Evolutionary conservation across 202 grass and related monocot genomes (phyloP), one percentile per base, ranked within the genome.

Genomic region (Schoenoplectus triqueter): DNA sequence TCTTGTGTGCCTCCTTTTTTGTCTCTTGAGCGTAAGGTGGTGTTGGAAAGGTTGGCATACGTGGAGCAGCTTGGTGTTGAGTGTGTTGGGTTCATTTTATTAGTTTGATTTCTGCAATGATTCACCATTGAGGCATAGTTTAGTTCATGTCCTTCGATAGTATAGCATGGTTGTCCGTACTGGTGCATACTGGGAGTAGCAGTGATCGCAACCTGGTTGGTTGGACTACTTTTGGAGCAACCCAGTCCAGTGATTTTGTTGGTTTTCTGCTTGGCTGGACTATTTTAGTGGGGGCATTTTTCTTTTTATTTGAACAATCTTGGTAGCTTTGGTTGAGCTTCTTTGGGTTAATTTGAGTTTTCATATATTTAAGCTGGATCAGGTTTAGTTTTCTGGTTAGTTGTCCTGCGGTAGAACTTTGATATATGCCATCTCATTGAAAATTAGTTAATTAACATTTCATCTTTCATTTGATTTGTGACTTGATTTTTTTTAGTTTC

Each of bases 241-340:
- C 19, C 49, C 7, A 49, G 10, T 69, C 40, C 41, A 45, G 40
- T 72, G 18, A 17, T 72, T 48, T 47, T 3, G 2, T 72, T 49
- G 10, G 3, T 59, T 59, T 59, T 13, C 10, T 15, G 40, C 17
- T 78, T 78, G 22, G 2, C 60, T 60, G 21, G 13, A 78, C 54
- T 78, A 78, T 78, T 60, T 39, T 59, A 78, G 10, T 21, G 18
- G 60, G 62, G 66, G 31, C 39, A 70, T 41, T n/a, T 70, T 70
- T 10, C 41, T 10, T 14, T 46, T 47, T 31, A 7, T 46, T 17
- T 45, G 10, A 68, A 68, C 4, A 42, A 68, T 5, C 66, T 40
- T 67, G 65, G 65, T 39, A 66, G 9, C 64, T 66, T 3, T 45
- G 10, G 9, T 17, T 45, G 39, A 70, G 13, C 11, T 46, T 20